Conservation (phyloP, 768 basidiomycete genomes). For the Brasilioporus rufonigricans region DNA sequence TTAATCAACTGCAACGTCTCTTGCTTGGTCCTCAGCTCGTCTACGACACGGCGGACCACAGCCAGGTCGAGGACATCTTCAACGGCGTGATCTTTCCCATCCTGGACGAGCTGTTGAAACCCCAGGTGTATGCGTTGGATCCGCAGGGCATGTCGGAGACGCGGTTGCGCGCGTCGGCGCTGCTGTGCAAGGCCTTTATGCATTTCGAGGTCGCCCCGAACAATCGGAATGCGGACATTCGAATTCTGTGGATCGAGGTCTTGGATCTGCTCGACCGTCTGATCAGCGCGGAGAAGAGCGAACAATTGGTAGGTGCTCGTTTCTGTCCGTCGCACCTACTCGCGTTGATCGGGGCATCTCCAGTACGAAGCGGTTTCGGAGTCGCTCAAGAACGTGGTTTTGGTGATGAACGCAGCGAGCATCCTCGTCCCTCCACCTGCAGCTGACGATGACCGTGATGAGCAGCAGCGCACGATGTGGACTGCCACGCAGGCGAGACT, state of each 20-base stretch:
- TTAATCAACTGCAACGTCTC: conserved; percentile 79
- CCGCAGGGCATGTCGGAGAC: conserved; percentile 90
- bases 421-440: conserved; percentile 66
- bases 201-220: conserved; percentile 81
- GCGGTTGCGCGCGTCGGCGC: conserved; percentile 79
- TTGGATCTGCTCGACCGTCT: conserved; percentile 85
- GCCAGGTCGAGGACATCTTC: conserved; percentile 79
- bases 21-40: conserved; percentile 74
- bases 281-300: conserved; percentile 81
- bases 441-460: conserved; percentile 47
- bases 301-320: conserved; percentile 63
- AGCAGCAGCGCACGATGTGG: conserved; percentile 75
- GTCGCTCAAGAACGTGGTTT: conserved; percentile 92
- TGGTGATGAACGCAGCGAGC: conserved; percentile 91
- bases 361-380: conserved; percentile 96
- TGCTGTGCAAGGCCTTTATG: conserved; percentile 95
- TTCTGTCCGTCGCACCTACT: not conserved
- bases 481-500: conserved; percentile 80
- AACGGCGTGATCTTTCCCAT: conserved; percentile 88
- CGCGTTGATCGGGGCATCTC: conserved; percentile 5
- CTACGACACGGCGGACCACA: conserved; percentile 55
- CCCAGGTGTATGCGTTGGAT: conserved; percentile 75
- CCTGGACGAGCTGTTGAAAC: conserved; percentile 85
- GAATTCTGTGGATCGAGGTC: conserved; percentile 83
- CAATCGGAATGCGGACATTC: conserved; percentile 57